Percentiles rank a stretch among this genome's conserved stretches.
phyloP scores from a whole-genome alignment of 2,329 filamentous ascomycete genomes.

The Botrytis aclada region DNA sequence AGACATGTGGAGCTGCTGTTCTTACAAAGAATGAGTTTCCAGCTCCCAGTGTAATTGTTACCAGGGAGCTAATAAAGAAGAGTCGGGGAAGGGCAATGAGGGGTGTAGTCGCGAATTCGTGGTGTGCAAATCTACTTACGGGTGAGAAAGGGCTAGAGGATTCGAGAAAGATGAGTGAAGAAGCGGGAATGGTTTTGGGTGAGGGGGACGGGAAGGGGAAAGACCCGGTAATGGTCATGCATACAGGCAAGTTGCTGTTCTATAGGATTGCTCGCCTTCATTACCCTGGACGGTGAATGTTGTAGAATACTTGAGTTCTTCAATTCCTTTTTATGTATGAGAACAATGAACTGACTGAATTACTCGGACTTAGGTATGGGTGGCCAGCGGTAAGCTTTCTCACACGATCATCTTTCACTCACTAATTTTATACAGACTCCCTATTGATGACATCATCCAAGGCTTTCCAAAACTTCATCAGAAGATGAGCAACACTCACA shows the following conservation, averaged over 20 bases:
- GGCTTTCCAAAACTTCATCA: background rate
- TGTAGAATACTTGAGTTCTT: background rate
- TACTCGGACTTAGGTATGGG: background rate
- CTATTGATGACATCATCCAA: conserved; percentile 3
- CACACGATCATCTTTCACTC: background rate
- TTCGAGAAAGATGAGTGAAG: background rate
- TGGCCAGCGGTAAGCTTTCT: background rate
- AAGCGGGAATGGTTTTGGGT: background rate
- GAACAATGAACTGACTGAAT: background rate
- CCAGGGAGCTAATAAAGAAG: conserved; percentile 64
- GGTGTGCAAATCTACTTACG: background rate
- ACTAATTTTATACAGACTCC: background rate
- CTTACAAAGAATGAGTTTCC: conserved; percentile 99
- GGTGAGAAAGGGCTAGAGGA: background rate
- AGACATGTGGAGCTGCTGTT: conserved; percentile 60
- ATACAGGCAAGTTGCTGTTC: background rate
- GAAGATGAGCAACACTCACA: conserved; percentile 55
- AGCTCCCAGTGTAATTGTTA: conserved; percentile 88
- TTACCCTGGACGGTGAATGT: background rate
- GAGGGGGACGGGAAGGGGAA: background rate
- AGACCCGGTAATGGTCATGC: background rate
- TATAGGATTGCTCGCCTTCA: background rate
- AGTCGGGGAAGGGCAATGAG: background rate
- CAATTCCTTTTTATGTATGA: background rate
- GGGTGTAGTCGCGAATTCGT: background rate